These are phyloP conservation scores for Hymenoscyphus salicellus DNA, from an alignment of 2,329 filamentous ascomycete genomes.

Conservation along the genomic window DNA sequence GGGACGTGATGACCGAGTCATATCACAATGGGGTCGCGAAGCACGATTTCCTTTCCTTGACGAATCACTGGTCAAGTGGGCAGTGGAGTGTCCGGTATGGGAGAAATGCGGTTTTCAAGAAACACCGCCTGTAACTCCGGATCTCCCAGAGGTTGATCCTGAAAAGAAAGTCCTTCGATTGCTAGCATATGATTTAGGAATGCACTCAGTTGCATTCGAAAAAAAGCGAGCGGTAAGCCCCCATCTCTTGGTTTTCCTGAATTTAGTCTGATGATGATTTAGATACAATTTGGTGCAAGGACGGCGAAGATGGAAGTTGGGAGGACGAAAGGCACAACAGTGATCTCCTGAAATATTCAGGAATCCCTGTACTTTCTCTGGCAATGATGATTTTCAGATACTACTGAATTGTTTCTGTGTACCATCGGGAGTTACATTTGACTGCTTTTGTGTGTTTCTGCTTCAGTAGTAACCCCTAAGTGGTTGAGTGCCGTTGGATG, in stretches of 20 bases:
- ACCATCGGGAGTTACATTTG: slow-evolving; percentile 31
- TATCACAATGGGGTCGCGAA: slow-evolving; percentile 86
- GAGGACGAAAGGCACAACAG: slow-evolving; percentile 65
- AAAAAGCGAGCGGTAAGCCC: slow-evolving; percentile 83
- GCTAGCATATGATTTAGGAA: slow-evolving; percentile 69
- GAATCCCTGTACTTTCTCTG: slow-evolving; percentile 25
- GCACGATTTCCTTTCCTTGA: slow-evolving; percentile 89
- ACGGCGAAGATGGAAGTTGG: slow-evolving; percentile 79
- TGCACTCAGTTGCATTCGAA: slow-evolving; percentile 71
- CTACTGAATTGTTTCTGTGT: slow-evolving; percentile 58
- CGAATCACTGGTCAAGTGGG: slow-evolving; percentile 79
- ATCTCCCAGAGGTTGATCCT: slow-evolving; percentile 56
- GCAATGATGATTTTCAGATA: slow-evolving; percentile 73
- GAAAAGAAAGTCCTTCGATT: slow-evolving; percentile 80
- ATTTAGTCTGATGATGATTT: not conserved
- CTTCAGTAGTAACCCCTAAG: slow-evolving; percentile 36
- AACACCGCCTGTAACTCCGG: slow-evolving; percentile 25
- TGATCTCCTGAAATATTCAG: slow-evolving; percentile 44
- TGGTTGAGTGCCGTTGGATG: slow-evolving; percentile 29
- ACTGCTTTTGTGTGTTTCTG: slow-evolving; percentile 48
- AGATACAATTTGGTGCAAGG: slow-evolving; percentile 80
- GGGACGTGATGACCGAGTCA: slow-evolving; percentile 86
- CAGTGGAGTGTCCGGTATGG: slow-evolving; percentile 69
- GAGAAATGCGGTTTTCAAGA: slow-evolving; percentile 81
- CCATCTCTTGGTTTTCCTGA: not conserved